phyloP scores from a whole-genome alignment of 768 basidiomycete genomes.

The Russula sp. region DNA sequence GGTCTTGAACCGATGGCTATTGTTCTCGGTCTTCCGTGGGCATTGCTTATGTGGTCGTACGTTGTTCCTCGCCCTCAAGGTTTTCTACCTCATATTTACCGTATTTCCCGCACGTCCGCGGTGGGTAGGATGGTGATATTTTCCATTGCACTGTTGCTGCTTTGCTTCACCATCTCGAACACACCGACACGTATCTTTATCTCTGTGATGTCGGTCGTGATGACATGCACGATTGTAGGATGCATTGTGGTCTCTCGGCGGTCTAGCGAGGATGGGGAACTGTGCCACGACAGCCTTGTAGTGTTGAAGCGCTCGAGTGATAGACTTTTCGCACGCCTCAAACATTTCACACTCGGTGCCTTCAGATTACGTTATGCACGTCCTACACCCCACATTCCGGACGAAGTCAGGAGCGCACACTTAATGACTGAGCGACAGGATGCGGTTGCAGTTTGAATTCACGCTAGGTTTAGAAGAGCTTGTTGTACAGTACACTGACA shows the following conservation, averaged over 20 bases:
- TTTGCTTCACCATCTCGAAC: constrained; percentile 15
- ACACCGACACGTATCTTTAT: constrained; percentile 2
- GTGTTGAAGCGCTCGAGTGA: not conserved
- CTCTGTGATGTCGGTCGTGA: not conserved
- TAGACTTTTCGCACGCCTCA: no score
- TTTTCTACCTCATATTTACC: no score
- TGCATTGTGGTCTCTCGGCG: constrained; percentile 1
- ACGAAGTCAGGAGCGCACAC: not conserved
- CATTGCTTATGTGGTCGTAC: constrained; percentile 56
- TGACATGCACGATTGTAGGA: not conserved
- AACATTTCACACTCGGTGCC: no score
- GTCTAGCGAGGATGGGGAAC: not conserved
- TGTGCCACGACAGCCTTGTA: not conserved
- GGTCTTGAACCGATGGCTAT: constrained; percentile 50
- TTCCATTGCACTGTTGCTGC: constrained; percentile 9
- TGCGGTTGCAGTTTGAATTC: not conserved
- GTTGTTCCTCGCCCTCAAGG: constrained; percentile 24
- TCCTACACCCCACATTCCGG: no score
- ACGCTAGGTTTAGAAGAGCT: not conserved
- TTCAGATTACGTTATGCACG: no score
- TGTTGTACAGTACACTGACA: not conserved
- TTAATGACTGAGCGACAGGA: not conserved
- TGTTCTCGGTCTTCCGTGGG: constrained; percentile 50
- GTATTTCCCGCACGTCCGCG: not conserved
- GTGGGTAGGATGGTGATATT: constrained; percentile 16